A percentile compares a stretch with the other conserved stretches of the same genome.
Evolutionary conservation across 768 basidiomycete genomes (phyloP).

Genomic region (Tricholoma sp.): DNA sequence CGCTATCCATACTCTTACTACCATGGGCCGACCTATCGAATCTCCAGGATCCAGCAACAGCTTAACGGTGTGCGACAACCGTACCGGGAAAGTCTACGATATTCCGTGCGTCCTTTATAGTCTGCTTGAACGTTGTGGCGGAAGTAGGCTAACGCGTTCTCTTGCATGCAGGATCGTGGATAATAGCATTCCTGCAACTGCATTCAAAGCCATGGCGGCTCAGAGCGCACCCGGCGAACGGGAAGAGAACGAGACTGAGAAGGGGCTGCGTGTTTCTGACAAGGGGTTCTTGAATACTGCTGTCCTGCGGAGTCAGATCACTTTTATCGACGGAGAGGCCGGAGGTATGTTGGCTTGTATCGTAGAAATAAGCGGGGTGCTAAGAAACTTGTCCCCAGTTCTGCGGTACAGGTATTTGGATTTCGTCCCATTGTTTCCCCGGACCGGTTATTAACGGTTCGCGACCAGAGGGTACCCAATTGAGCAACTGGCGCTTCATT

Average conservation of each 20-base stretch:
- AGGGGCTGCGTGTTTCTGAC: slow-evolving; percentile 74
- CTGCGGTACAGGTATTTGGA: slow-evolving; percentile 63
- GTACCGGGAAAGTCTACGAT: slow-evolving; percentile 73
- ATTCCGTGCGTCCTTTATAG: slow-evolving; percentile 52
- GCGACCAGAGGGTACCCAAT: slow-evolving; percentile 81
- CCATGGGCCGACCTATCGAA: slow-evolving; percentile 15
- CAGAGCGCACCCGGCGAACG: slow-evolving; percentile 52
- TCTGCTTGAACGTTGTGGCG: background rate
- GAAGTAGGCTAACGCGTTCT: background rate
- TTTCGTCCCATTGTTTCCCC: background rate
- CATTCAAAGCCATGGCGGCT: slow-evolving; percentile 74
- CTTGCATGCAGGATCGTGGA: slow-evolving; percentile 55
- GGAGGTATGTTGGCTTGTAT: slow-evolving; percentile 44
- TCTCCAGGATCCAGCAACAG: slow-evolving; percentile 21
- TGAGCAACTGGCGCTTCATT: slow-evolving; percentile 79
- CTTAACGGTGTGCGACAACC: slow-evolving; percentile 75
- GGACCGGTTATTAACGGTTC: background rate
- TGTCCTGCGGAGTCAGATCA: slow-evolving; percentile 75
- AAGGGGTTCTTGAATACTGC: slow-evolving; percentile 82
- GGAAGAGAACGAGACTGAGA: slow-evolving; percentile 78
- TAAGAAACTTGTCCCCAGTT: slow-evolving; percentile 27
- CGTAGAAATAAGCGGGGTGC: background rate
- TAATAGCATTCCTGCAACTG: slow-evolving; percentile 75
- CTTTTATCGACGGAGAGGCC: slow-evolving; percentile 87
- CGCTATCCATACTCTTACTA: background rate